phyloP scores from a whole-genome alignment of 805 yeast species.

The Wickerhamomyces ciferrii region DNA sequence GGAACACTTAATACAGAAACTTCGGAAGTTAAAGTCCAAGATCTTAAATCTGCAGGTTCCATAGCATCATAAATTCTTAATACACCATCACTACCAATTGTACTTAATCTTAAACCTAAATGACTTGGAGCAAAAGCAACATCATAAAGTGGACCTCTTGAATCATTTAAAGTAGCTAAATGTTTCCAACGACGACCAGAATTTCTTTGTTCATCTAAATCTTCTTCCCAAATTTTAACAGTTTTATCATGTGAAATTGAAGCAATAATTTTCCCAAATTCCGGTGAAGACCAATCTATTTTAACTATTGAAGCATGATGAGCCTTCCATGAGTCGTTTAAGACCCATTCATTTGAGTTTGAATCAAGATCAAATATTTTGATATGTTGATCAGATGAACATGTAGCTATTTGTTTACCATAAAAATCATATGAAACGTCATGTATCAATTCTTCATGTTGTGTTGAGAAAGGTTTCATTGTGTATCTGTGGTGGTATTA shows the following conservation, averaged over 20 bases:
- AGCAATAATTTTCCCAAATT: conserved; percentile 82
- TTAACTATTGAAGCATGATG: conserved; percentile 86
- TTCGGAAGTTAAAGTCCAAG: conserved; percentile 78
- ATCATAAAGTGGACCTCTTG: conserved; percentile 84
- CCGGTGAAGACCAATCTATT: conserved; percentile 92
- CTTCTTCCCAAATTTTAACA: conserved; percentile 87
- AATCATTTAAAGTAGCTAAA: conserved; percentile 74
- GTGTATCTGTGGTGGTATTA: no score
- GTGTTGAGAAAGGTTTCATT: conserved; percentile 75
- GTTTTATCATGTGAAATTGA: conserved; percentile 89
- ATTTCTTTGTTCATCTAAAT: conserved; percentile 66
- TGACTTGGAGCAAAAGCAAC: conserved; percentile 87
- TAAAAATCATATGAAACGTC: conserved; percentile 91
- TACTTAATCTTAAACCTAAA: conserved; percentile 74
- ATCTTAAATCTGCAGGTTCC: conserved; percentile 82
- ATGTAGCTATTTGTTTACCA: conserved; percentile 89
- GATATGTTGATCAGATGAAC: conserved; percentile 91
- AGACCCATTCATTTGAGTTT: conserved; percentile 67
- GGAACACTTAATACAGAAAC: conserved; percentile 59
- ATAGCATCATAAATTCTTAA: conserved; percentile 81
- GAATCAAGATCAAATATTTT: conserved; percentile 79
- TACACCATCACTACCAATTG: conserved; percentile 86
- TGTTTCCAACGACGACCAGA: conserved; percentile 83
- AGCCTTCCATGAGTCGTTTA: conserved; percentile 91
- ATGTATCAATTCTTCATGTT: conserved; percentile 90